phyloP scores from a whole-genome alignment of 176 grass and related monocot species.

The Phragmites australis region DNA sequence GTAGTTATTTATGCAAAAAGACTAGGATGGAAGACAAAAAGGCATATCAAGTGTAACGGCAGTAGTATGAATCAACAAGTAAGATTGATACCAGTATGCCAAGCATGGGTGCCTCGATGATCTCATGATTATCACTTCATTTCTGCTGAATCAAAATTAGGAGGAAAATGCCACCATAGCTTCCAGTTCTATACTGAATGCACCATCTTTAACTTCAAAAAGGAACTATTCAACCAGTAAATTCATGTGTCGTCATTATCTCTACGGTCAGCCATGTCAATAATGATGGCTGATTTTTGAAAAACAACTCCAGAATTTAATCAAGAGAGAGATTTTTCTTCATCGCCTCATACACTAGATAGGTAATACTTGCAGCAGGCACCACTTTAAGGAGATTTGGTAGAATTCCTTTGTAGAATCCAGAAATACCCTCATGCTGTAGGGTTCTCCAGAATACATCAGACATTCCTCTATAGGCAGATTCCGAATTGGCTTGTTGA shows the following conservation, averaged over 20 bases:
- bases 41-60: conserved; percentile 21
- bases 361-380: conserved; percentile 96
- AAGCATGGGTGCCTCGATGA: conserved; percentile 34
- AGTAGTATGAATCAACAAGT: conserved; percentile 2
- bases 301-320: conserved; percentile 55
- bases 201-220: conserved; percentile 49
- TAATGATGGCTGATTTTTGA: conserved; percentile 50
- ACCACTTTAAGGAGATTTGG: conserved; percentile 99
- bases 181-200: conserved; percentile 56
- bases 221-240: conserved; percentile 66
- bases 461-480: conserved; percentile 82
- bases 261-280: conserved; percentile 80
- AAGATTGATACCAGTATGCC: conserved; percentile 46
- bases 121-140: conserved; percentile 44
- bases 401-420: conserved; percentile 94
- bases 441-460: conserved; percentile 95
- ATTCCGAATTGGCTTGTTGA: conserved; percentile 65
- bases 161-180: conserved; percentile 32
- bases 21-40: conserved; percentile 10
- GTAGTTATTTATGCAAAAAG: conserved; percentile 18
- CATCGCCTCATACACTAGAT: conserved; percentile 89
- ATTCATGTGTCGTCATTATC: conserved; percentile 74
- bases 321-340: conserved; percentile 95
- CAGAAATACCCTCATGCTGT: conserved; percentile 75
- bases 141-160: conserved; percentile 46